Percentiles rank a stretch among this genome's conserved stretches.
Conservation (phyloP, 257 asterid species). For the Galeopsis tetrahit region DNA sequence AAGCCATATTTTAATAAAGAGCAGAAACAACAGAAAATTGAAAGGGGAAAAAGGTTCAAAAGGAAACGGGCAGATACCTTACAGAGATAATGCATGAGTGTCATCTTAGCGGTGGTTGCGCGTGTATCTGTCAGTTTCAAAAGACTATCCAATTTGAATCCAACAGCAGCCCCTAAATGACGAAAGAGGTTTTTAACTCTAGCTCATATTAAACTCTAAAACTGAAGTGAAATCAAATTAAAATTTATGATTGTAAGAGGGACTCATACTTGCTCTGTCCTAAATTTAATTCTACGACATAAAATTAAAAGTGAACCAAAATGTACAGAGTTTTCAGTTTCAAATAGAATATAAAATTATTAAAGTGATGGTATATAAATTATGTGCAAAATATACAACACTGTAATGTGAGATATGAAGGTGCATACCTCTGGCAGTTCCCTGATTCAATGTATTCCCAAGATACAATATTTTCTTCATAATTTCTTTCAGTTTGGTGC, state of each 20-base stretch:
- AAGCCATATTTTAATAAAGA: constrained; percentile 9
- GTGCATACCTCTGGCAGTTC: constrained; percentile 94
- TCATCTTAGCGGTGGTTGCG: constrained; percentile 78
- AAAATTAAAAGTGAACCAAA: neutral
- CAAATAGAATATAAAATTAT: constrained; percentile 10
- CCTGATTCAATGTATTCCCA: constrained; percentile 92
- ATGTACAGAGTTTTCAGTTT: neutral
- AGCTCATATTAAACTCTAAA: constrained; percentile 22
- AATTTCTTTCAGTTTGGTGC: constrained; percentile 77
- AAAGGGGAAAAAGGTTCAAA: constrained; percentile 30
- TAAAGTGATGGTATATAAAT: neutral
- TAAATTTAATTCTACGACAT: neutral
- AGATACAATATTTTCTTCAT: constrained; percentile 73
- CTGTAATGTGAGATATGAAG: constrained; percentile 4
- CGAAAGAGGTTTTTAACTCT: constrained; percentile 18
- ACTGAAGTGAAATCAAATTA: constrained; percentile 22
- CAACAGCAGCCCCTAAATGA: constrained; percentile 78
- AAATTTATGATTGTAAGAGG: neutral
- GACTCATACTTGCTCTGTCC: neutral
- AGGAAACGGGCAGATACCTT: constrained; percentile 45
- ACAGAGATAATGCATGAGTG: constrained; percentile 98
- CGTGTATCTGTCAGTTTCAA: constrained; percentile 92
- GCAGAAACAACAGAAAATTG: constrained; percentile 22
- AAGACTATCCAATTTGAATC: constrained; percentile 95
- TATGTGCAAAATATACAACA: neutral